phyloP scores from a whole-genome alignment of 164 flowering plant genomes.

The Annona cherimola region DNA sequence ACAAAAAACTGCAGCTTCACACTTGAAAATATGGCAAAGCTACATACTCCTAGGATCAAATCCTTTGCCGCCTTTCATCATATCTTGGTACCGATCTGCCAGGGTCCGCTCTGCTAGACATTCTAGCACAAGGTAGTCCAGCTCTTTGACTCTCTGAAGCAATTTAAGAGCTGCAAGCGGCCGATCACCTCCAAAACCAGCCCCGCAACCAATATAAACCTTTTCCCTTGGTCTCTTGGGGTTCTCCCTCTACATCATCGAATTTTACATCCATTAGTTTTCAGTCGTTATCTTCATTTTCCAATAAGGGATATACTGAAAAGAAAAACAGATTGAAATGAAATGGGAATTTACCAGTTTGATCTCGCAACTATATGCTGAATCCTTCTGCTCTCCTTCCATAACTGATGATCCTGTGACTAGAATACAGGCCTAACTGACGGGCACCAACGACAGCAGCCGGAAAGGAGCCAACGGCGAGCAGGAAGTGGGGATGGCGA shows the following conservation, averaged over 20 bases:
- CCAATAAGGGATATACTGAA: no score
- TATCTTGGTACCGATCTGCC: slow-evolving; percentile 66
- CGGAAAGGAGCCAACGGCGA: not conserved
- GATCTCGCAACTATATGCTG: slow-evolving; percentile 39
- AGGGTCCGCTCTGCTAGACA: slow-evolving; percentile 96
- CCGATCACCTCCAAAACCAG: slow-evolving; percentile 95
- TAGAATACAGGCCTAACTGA: no score
- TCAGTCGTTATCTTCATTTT: not conserved
- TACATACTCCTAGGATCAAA: slow-evolving; percentile 76
- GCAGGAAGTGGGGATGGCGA: no score
- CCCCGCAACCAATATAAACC: slow-evolving; percentile 89
- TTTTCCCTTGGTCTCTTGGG: slow-evolving; percentile 60
- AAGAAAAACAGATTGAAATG: not conserved
- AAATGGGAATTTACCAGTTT: slow-evolving; percentile 42
- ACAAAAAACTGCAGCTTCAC: not conserved
- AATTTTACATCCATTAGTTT: not conserved
- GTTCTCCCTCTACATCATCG: slow-evolving; percentile 52
- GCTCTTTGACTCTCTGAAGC: slow-evolving; percentile 62
- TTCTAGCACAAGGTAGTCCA: slow-evolving; percentile 85
- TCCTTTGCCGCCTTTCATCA: slow-evolving; percentile 74
- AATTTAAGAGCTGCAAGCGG: slow-evolving; percentile 83
- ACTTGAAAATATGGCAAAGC: not conserved
- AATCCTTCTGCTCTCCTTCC: slow-evolving; percentile 2
- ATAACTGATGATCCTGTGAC: not conserved
- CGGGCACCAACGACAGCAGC: not conserved